These are phyloP conservation scores for Turnera subulata DNA, from an alignment of 345 rosid species.

Conservation along the genomic window DNA sequence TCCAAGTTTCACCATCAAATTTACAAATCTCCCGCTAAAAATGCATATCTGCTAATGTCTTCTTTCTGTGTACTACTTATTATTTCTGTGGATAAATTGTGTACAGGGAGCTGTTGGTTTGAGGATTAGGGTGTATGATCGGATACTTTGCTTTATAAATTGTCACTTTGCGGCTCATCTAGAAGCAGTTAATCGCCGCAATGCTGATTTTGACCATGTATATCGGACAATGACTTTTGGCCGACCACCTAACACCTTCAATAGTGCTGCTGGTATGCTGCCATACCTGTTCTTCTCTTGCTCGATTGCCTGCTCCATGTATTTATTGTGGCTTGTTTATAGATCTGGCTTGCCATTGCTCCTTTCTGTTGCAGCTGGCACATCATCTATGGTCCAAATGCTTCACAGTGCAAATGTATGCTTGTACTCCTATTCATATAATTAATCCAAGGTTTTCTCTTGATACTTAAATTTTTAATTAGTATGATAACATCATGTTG, in stretches of 20 bases:
- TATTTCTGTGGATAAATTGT: conserved; percentile 2
- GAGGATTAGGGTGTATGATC: conserved; percentile 62
- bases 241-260: conserved; percentile 39
- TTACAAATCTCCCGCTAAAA: not conserved
- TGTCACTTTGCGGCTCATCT: conserved; percentile 81
- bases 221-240: conserved; percentile 59
- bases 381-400: conserved; percentile 55
- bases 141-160: conserved; percentile 64
- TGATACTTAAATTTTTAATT: not conserved
- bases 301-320: conserved; percentile 56
- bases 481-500: conserved; percentile 10
- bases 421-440: conserved; percentile 12
- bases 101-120: conserved; percentile 76
- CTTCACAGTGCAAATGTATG: conserved; percentile 60
- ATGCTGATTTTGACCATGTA: conserved; percentile 75
- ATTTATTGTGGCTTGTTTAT: conserved; percentile 63
- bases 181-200: conserved; percentile 68
- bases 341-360: conserved; percentile 70
- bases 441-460: conserved; percentile 1
- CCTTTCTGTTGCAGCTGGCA: conserved; percentile 77
- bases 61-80: not conserved
- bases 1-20: not conserved
- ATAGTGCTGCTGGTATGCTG: conserved; percentile 64
- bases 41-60: too few relatives aligned
- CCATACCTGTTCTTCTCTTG: conserved; percentile 56